Evolutionary conservation across 805 yeast genomes (phyloP).

Genomic region (Metschnikowia corniflorae): DNA sequence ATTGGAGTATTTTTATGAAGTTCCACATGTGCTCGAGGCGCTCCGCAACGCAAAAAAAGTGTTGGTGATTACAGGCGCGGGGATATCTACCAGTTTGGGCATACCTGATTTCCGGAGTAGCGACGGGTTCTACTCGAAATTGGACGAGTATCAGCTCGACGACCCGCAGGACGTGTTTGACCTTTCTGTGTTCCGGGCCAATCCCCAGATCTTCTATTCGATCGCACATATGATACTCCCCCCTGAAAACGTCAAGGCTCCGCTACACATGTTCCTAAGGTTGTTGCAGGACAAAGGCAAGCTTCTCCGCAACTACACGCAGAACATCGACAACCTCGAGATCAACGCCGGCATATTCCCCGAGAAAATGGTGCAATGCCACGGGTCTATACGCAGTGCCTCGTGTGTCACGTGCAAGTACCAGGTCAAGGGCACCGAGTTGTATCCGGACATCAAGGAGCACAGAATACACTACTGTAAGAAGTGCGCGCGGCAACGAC

Average conservation of each 20-base stretch:
- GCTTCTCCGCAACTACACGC: conserved; percentile 80
- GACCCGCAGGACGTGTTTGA: conserved; percentile 94
- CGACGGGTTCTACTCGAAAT: conserved; percentile 74
- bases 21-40: conserved; percentile 52
- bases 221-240: conserved; percentile 85
- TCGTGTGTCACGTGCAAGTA: conserved; percentile 75
- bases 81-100: conserved; percentile 84
- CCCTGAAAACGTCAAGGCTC: conserved; percentile 61
- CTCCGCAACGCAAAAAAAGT: conserved; percentile 39
- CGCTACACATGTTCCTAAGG: conserved; percentile 77
- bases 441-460: conserved; percentile 56
- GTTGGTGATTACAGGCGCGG: conserved; percentile 86
- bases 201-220: conserved; percentile 80
- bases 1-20: conserved; percentile 48
- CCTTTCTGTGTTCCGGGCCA: conserved; percentile 61
- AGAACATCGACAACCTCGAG: conserved; percentile 86
- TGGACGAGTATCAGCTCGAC: conserved; percentile 62
- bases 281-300: conserved; percentile 72
- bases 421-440: conserved; percentile 59
- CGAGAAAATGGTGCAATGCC: conserved; percentile 79
- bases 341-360: conserved; percentile 68
- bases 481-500: conserved; percentile 48
- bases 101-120: conserved; percentile 91
- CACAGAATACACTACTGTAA: conserved; percentile 72
- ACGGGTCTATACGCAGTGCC: conserved; percentile 88